phyloP scores from a whole-genome alignment of 2,329 filamentous ascomycete species.

The Neonectria hederae region DNA sequence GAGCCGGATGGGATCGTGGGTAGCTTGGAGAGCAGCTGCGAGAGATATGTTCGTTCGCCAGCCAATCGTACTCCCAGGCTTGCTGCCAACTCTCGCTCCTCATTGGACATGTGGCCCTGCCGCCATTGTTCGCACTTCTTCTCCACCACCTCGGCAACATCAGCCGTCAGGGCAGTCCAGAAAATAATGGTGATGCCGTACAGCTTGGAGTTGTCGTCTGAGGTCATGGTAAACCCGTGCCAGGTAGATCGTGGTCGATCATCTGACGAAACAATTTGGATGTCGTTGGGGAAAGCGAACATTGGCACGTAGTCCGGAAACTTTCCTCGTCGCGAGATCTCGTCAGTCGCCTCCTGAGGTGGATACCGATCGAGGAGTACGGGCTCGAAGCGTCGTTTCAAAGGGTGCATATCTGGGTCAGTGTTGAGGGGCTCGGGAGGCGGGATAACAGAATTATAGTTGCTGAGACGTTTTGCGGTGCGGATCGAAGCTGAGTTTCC shows the following conservation, averaged over 20 bases:
- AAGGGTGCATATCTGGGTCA: conserved; percentile 92
- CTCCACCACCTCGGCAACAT: conserved; percentile 85
- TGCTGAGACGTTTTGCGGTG: conserved; percentile 89
- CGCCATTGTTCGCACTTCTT: conserved; percentile 84
- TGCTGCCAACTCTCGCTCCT: conserved; percentile 90
- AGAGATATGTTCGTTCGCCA: conserved; percentile 87
- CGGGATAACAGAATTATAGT: conserved; percentile 98
- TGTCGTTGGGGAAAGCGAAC: conserved; percentile 99
- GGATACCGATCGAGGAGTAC: conserved; percentile 96
- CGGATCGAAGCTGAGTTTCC: conserved; percentile 65
- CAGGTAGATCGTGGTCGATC: conserved; percentile 94
- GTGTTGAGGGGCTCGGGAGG: conserved; percentile 89
- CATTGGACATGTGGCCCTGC: conserved; percentile 86
- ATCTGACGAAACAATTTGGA: conserved; percentile 95
- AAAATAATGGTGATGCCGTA: conserved; percentile 92
- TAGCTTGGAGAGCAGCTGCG: conserved; percentile 84
- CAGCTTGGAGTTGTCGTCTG: conserved; percentile 88
- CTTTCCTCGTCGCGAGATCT: conserved; percentile 79
- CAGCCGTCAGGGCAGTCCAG: conserved; percentile 87
- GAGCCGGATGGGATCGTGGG: conserved; percentile 84
- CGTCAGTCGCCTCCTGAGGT: conserved; percentile 81
- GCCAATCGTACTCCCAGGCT: conserved; percentile 91
- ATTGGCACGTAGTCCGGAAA: conserved; percentile 99
- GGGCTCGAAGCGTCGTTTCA: conserved; percentile 93
- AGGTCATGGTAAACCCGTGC: conserved; percentile 99